phyloP scores from a whole-genome alignment of 805 yeast genomes.

The Metschnikowia sp. region DNA sequence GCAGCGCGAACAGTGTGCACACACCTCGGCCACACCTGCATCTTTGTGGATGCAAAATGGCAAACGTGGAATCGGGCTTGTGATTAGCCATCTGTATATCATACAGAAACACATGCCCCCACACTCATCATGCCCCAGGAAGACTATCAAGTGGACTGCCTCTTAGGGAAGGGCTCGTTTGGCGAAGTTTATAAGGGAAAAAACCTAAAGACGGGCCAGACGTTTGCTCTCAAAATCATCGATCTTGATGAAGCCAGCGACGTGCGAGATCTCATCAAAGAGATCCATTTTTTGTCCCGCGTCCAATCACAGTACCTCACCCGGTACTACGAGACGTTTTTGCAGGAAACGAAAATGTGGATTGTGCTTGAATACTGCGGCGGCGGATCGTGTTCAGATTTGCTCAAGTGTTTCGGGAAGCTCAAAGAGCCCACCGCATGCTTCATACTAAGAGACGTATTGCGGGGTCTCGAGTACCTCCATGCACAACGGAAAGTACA shows the following conservation, averaged over 20 bases:
- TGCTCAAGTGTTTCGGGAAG: slow-evolving; percentile 52
- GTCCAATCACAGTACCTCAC: slow-evolving; percentile 54
- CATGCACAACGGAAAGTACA: slow-evolving; percentile 78
- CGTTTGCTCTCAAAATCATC: slow-evolving; percentile 84
- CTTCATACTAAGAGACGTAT: slow-evolving; percentile 54
- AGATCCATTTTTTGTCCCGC: slow-evolving; percentile 59
- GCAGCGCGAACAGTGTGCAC: background rate
- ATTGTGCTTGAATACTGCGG: slow-evolving; percentile 95
- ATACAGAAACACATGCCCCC: background rate
- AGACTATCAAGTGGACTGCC: slow-evolving; percentile 16
- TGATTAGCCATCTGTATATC: background rate
- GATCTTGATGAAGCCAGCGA: slow-evolving; percentile 77
- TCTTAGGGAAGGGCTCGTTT: slow-evolving; percentile 75
- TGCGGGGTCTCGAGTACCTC: slow-evolving; percentile 71
- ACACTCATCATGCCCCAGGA: slow-evolving; percentile 12
- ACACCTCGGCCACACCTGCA: background rate
- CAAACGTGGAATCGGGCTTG: background rate
- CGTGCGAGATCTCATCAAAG: slow-evolving; percentile 66
- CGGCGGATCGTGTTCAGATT: slow-evolving; percentile 86
- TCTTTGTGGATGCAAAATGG: slow-evolving; percentile 9
- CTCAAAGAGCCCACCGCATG: slow-evolving; percentile 53
- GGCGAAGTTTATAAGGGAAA: slow-evolving; percentile 78
- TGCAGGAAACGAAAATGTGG: slow-evolving; percentile 70
- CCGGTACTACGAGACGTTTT: slow-evolving; percentile 54
- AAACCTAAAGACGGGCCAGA: slow-evolving; percentile 25